These are phyloP conservation scores for Eucalyptus cloeziana DNA, from an alignment of 345 rosid species.

Conservation along the genomic window DNA sequence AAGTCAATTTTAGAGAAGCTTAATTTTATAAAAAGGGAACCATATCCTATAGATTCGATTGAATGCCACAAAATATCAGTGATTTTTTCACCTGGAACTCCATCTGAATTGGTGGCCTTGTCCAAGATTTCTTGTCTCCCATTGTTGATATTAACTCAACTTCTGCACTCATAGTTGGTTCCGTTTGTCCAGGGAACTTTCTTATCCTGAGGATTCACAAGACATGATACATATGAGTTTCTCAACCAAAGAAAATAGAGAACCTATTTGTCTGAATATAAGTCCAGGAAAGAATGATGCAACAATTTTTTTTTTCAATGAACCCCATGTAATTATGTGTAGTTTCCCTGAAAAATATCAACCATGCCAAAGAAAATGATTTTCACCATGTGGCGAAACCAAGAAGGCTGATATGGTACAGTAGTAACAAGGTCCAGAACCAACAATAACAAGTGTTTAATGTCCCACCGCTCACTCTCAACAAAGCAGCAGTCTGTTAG, in stretches of 20 bases:
- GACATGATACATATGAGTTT: not conserved
- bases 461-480: not conserved
- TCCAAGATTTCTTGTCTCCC: slow-evolving; percentile 91
- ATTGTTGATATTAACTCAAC: slow-evolving; percentile 93
- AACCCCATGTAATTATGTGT: not conserved
- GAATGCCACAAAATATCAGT: not conserved
- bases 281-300: not conserved
- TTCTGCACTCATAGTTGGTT: slow-evolving; percentile 95
- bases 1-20: not conserved
- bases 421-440: not conserved
- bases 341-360: not conserved
- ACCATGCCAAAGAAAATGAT: not conserved
- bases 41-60: not conserved
- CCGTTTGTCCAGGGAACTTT: slow-evolving; percentile 98
- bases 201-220: slow-evolving; percentile 49
- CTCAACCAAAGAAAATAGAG: not conserved
- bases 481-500: not conserved
- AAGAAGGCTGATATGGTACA: not conserved
- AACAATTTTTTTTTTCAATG: not conserved
- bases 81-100: slow-evolving; percentile 73
- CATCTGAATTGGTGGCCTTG: slow-evolving; percentile 98
- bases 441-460: not conserved
- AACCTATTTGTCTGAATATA: not conserved
- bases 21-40: not conserved
- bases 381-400: not conserved